Conservation (phyloP, 768 basidiomycete genomes). For the Calvatia gigantea region DNA sequence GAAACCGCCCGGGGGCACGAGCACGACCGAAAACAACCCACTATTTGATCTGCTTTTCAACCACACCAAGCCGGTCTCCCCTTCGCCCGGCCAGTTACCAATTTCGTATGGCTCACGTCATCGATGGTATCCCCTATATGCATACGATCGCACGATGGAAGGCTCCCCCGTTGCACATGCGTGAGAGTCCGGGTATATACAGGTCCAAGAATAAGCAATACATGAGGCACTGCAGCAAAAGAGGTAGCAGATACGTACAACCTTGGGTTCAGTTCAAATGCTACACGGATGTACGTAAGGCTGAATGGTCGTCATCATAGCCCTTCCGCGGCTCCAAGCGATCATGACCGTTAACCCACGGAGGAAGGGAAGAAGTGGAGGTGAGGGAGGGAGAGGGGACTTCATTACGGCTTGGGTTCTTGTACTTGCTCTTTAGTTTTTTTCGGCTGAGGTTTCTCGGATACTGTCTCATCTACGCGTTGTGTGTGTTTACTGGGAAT, state of each 20-base stretch:
- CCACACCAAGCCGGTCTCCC: too few species aligned
- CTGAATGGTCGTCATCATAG: background rate
- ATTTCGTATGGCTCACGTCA: too few species aligned
- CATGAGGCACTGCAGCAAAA: background rate
- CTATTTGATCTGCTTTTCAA: too few species aligned
- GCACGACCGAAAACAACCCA: too few species aligned
- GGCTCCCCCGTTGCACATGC: background rate
- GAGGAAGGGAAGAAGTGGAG: constrained; percentile 2
- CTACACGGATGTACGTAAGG: background rate
- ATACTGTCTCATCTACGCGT: background rate
- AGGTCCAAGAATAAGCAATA: background rate
- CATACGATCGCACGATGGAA: background rate
- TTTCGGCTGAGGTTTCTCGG: background rate
- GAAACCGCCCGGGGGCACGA: too few species aligned
- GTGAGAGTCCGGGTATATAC: background rate
- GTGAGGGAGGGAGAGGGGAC: constrained; percentile 7
- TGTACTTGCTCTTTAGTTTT: constrained; percentile 1
- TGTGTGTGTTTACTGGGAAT: constrained; percentile 35
- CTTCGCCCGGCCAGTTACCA: too few species aligned
- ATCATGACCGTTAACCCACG: constrained; percentile 6
- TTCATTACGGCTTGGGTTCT: constrained; percentile 2
- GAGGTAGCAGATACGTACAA: background rate
- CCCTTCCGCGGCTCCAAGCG: background rate
- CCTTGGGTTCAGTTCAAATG: too few species aligned
- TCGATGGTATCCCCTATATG: background rate